Evolutionary conservation across 495 filamentous ascomycete genomes (phyloP).

Genomic region (Penicillium soppii): DNA sequence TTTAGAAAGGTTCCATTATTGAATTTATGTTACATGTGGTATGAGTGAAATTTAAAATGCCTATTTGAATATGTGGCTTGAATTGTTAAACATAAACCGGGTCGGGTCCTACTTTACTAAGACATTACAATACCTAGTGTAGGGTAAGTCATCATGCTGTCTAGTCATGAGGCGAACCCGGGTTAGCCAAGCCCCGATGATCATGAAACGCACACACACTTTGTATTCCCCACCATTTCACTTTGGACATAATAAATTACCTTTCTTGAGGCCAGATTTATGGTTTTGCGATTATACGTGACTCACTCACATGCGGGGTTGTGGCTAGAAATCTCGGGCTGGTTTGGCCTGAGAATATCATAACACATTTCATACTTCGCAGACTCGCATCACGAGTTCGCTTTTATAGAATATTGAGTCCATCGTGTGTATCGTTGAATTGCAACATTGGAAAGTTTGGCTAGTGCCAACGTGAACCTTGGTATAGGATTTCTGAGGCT

Average conservation of each 20-base stretch:
- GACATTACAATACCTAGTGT: too few species aligned
- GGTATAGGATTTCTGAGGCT: too few species aligned
- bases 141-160: not conserved
- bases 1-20: not conserved
- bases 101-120: not conserved
- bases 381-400: too few species aligned
- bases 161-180: not conserved
- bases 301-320: constrained; percentile 1
- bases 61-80: not conserved
- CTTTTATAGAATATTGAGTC: too few species aligned
- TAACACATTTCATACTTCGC: too few species aligned
- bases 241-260: too few species aligned
- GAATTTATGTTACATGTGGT: not conserved
- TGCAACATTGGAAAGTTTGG: too few species aligned
- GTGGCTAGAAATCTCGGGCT: not conserved
- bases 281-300: not conserved
- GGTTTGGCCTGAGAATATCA: not conserved
- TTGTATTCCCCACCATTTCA: not conserved
- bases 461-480: too few species aligned
- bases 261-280: not conserved
- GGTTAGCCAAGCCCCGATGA: not conserved
- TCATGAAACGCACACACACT: constrained; percentile 1
- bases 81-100: not conserved
- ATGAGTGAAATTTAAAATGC: not conserved
- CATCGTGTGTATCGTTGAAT: too few species aligned